Evolutionary conservation across 306 rosid species (phyloP).

Genomic region (Prunus mume): DNA sequence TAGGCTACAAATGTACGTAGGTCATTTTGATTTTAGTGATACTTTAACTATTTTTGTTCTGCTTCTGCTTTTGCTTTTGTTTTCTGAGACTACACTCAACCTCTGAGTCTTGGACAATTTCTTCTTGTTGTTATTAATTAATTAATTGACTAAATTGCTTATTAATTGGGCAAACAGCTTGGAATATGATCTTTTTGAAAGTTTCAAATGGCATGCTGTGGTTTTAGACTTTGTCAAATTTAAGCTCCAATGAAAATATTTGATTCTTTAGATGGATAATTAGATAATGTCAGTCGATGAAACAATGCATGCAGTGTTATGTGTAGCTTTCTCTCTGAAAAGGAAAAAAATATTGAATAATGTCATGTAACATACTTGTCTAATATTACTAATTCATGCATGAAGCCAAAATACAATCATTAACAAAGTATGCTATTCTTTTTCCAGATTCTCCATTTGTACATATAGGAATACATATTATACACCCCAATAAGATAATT

Average conservation of each 20-base stretch:
- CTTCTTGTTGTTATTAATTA: background rate
- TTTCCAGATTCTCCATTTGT: no score
- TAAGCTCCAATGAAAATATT: background rate
- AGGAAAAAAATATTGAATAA: no score
- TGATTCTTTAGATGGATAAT: background rate
- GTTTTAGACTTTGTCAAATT: background rate
- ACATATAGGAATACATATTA: no score
- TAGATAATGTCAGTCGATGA: no score
- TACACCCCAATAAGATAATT: no score
- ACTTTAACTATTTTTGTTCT: conserved; percentile 16
- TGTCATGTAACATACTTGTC: no score
- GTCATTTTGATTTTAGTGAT: background rate
- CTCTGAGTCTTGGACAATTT: background rate
- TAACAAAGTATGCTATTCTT: no score
- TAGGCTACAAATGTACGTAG: background rate
- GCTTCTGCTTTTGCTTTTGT: conserved; percentile 7
- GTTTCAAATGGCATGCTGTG: background rate
- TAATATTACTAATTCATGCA: no score
- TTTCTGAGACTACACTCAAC: conserved; percentile 33
- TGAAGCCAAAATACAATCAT: no score
- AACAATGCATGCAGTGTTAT: no score
- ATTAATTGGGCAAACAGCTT: background rate
- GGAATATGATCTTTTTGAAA: background rate
- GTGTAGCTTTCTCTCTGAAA: no score
- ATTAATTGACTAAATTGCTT: no score